phyloP scores from a whole-genome alignment of 768 basidiomycete species.

The Collybiopsis confluens region DNA sequence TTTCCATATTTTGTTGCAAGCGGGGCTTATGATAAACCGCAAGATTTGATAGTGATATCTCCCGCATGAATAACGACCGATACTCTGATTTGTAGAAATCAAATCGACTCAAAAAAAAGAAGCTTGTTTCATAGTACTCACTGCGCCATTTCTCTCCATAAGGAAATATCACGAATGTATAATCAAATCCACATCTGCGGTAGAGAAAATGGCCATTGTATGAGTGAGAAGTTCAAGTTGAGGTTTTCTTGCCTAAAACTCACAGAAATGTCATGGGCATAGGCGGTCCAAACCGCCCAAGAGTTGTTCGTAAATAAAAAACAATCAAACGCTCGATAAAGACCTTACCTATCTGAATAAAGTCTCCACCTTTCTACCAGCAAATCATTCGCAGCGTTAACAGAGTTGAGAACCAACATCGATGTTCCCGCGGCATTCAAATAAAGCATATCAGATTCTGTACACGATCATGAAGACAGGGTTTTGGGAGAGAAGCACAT shows the following conservation, averaged over 20 bases:
- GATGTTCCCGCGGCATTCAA: slow-evolving; percentile 17
- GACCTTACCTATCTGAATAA: slow-evolving; percentile 19
- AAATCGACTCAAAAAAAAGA: neutral
- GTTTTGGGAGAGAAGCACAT: too few species aligned
- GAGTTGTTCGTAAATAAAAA: neutral
- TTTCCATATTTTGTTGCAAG: neutral
- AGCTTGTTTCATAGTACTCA: neutral
- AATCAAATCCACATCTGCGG: neutral
- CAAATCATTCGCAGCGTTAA: slow-evolving; percentile 19
- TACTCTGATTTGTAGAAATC: neutral
- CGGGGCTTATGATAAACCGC: neutral
- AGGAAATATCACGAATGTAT: neutral
- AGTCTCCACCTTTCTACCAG: slow-evolving; percentile 19
- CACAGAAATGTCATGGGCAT: slow-evolving; percentile 11
- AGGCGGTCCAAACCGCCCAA: neutral
- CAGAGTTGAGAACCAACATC: slow-evolving; percentile 19
- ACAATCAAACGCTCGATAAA: slow-evolving; percentile 12
- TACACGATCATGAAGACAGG: neutral
- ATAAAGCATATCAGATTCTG: slow-evolving; percentile 11
- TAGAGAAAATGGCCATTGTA: neutral
- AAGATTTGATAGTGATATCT: neutral
- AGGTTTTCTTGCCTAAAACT: slow-evolving; percentile 5
- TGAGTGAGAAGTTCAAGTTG: neutral
- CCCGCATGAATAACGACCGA: neutral
- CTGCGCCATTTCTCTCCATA: neutral